A percentile compares a stretch with the other conserved stretches of the same genome.
Evolutionary conservation across 2,329 filamentous ascomycete species (phyloP).

Genomic region (Penicillium sp.): DNA sequence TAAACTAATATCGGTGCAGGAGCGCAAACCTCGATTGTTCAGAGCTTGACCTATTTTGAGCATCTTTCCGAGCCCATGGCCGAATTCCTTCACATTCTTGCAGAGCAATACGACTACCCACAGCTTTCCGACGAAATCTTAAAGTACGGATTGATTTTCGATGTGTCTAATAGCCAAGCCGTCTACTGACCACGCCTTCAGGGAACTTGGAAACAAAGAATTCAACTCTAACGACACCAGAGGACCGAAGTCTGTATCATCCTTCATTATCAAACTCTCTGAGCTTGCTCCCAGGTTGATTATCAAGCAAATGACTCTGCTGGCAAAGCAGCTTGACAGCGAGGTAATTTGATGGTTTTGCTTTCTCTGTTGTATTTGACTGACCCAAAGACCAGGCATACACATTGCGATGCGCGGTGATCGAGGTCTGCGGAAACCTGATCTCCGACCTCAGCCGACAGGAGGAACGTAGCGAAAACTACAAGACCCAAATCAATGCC

Average conservation of each 20-base stretch:
- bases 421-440: constrained; percentile 96
- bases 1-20: constrained; percentile 53
- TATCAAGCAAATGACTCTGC: constrained; percentile 94
- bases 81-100: constrained; percentile 92
- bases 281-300: constrained; percentile 88
- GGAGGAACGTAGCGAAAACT: constrained; percentile 86
- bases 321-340: constrained; percentile 93
- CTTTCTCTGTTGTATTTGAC: background rate
- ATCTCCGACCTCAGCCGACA: constrained; percentile 87
- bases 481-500: constrained; percentile 91
- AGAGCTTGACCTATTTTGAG: constrained; percentile 97
- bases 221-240: constrained; percentile 96
- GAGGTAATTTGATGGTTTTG: constrained; percentile 62
- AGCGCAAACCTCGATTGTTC: constrained; percentile 95
- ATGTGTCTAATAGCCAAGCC: too few relatives aligned
- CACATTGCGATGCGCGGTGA: constrained; percentile 86
- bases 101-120: constrained; percentile 96
- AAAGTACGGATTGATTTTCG: constrained; percentile 41
- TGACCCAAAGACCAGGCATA: constrained; percentile 64
- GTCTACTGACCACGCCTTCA: constrained; percentile 23
- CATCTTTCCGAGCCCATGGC: constrained; percentile 99
- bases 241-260: constrained; percentile 93
- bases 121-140: constrained; percentile 93
- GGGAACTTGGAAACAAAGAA: constrained; percentile 94
- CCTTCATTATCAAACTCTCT: constrained; percentile 89